Evolutionary conservation across 2,329 filamentous ascomycete species (phyloP).

Genomic region (Ploettnerulaceae sp.): DNA sequence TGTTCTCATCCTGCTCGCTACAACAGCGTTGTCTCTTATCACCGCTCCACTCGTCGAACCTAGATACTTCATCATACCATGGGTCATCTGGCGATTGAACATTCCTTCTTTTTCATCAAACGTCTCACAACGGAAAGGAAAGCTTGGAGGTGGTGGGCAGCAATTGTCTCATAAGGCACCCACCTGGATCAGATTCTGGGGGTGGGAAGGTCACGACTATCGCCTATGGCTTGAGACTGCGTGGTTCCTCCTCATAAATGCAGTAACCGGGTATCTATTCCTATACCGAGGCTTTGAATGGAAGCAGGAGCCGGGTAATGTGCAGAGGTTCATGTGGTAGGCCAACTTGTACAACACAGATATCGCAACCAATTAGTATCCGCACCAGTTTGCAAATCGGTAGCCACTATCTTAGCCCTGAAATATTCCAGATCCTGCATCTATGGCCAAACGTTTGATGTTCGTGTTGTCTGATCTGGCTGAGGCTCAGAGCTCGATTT

Average conservation of each 20-base stretch:
- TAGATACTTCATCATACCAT: slow-evolving; percentile 91
- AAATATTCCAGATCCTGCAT: too few relatives aligned
- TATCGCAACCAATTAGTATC: too few relatives aligned
- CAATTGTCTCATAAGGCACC: not conserved
- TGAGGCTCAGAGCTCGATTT: too few relatives aligned
- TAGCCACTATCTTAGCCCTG: not conserved
- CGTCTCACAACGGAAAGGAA: slow-evolving; percentile 12
- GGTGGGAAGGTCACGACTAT: slow-evolving; percentile 16
- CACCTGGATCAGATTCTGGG: slow-evolving; percentile 7
- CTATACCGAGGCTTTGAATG: slow-evolving; percentile 64
- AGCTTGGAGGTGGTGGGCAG: not conserved
- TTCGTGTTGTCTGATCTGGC: too few relatives aligned
- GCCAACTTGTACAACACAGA: too few relatives aligned
- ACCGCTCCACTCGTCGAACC: slow-evolving; percentile 93
- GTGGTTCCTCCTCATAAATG: slow-evolving; percentile 65
- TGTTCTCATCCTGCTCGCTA: slow-evolving; percentile 54
- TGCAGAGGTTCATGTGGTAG: slow-evolving; percentile 71
- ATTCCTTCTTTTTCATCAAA: slow-evolving; percentile 62
- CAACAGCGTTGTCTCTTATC: slow-evolving; percentile 73
- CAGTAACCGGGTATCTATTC: slow-evolving; percentile 66
- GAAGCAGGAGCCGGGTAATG: slow-evolving; percentile 41
- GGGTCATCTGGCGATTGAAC: slow-evolving; percentile 86
- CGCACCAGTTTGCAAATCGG: too few relatives aligned
- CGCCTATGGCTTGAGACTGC: slow-evolving; percentile 55
- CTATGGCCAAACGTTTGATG: too few relatives aligned